Evolutionary conservation across 2,329 filamentous ascomycete genomes (phyloP), one percentile per base, ranked within the genome.

Genomic region (Arthrobotrys entomopaga): DNA sequence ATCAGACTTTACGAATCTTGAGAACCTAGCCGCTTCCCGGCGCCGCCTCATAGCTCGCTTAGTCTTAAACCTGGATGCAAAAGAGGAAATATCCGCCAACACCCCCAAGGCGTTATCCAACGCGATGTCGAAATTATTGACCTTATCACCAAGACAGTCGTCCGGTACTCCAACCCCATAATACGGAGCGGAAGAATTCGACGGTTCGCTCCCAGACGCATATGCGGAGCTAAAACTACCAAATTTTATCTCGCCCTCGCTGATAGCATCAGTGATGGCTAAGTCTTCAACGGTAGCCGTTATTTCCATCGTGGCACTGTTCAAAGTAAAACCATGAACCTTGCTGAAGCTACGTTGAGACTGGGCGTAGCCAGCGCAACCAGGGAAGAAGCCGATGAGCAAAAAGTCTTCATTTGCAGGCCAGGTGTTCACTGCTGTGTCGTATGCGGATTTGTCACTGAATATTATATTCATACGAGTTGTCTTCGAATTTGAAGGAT

Each of bases 231-330:
- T 57, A 16, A 66, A 73, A 24, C 63, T 73, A 1, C 69, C 69
- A 49, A 73, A 73, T 10, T 73, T 73, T 11, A 73, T 73, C 38
- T 73, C 69, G 26, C 69, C 69, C 24, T 58, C 69, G 42, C 61
- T 73, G 11, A 73, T 73, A 22, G 61, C 63, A 11, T 73, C 61
- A 2, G 19, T 43, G 4, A 73, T 24, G 3, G 54, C 2, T 16
- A 66, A 24, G 52, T 73, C 69, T 15, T 66, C 56, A 19, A 66
- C 56, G 11, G 60, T 16, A n/a, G 60, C 59, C 0, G 48, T 63
- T 15, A 73, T 57, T 24, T 53, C 48, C 61, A 73, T 43, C 13
- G 24, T 61, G 2, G 10, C 48, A 46, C 66, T 24, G 11, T 29
- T 66, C 0, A 26, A 50, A 0, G 49, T 46, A 16, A 52, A 16